Evolutionary conservation across 1,139 yeast genomes (phyloP).

Genomic region (Zhuliangozyma parablackwelliae): DNA sequence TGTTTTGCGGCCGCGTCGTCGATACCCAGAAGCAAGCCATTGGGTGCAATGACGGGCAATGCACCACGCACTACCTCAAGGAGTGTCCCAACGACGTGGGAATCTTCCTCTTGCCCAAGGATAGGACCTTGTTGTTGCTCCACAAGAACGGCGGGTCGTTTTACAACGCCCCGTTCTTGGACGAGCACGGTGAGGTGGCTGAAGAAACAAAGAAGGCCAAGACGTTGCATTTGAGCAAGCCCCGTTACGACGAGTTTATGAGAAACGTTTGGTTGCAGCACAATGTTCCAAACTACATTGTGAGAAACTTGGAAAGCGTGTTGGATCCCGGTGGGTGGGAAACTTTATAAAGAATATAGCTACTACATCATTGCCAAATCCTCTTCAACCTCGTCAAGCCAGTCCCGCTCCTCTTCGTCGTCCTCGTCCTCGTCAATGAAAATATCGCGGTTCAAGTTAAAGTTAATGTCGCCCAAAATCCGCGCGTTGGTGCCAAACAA

Average conservation of each 20-base stretch:
- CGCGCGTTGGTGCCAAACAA: conserved; percentile 21
- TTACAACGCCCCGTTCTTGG: conserved; percentile 78
- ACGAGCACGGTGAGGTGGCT: conserved; percentile 82
- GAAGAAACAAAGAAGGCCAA: conserved; percentile 69
- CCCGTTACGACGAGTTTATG: conserved; percentile 64
- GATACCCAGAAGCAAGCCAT: conserved; percentile 59
- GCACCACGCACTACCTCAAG: conserved; percentile 58
- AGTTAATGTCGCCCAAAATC: conserved; percentile 7
- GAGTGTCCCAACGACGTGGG: conserved; percentile 75
- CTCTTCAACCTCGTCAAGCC: conserved; percentile 16
- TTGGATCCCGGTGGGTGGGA: conserved; percentile 96
- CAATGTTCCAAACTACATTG: conserved; percentile 71
- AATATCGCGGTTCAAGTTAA: conserved; percentile 11
- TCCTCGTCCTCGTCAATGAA: conserved; percentile 15
- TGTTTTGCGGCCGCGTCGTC: conserved; percentile 72
- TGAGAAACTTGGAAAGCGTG: conserved; percentile 71
- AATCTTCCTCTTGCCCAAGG: conserved; percentile 72
- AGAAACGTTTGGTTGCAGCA: conserved; percentile 75
- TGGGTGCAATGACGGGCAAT: conserved; percentile 57
- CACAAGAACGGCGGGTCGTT: conserved; percentile 78
- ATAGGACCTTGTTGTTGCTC: conserved; percentile 63
- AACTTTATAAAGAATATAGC: conserved; percentile 50
- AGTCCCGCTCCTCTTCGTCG: conserved; percentile 12
- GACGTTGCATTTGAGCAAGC: conserved; percentile 62
- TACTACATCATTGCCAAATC: conserved; percentile 9